Base-by-base conservation (phyloP, 2,329 filamentous ascomycete genomes). In the Orbilia quercus region DNA sequence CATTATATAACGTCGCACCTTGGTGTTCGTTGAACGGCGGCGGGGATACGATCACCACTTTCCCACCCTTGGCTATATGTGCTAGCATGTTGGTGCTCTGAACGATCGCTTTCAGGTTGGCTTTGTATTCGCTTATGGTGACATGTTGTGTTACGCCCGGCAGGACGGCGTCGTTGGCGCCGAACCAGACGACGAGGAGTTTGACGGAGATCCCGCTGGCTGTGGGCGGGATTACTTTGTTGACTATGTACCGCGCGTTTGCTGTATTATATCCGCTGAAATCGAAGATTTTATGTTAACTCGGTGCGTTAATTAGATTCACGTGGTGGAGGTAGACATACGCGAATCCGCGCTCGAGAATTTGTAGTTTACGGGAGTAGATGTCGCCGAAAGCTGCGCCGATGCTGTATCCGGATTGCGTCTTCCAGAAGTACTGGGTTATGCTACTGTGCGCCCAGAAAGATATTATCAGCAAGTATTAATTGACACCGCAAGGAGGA, bases 141-240 rank as follows among this genome's bases (percentile, higher is more conserved):
- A 97, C 86, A 79, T 93, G 88, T 81, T 98, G 95, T 7, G 84
- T 50, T 11, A 62, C 83, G 40, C 86, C 82, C 1, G 87, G 85
- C 2, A 96, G 80, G 63, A 88, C 88, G 2, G 93, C 89, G 80
- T 98, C 94, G 79, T 99, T 98, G 77, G 95, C 91, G 20, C 94
- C 95, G 72, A 97, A 88, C 76, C 96, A 89, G 72, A 96, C 82
- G 42, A 90, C 83, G 75, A 94, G 80, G 77, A 91, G 90, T 67
- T 87, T 85, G 66, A 93, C 84, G 78, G 84, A 85, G 12, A 86
- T 84, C 28, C 84, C 85, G 0, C 85, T 83, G 0, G 88, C 86
- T 5, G 12, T 12, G n/a, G 86, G 82, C 1, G 91, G 89, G 76
- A 97, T 87, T 76, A 95, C 85, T 42, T 87, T 82, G 0, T 89